Evolutionary conservation across 768 basidiomycete species (phyloP).

Genomic region (Calocera viscosa): DNA sequence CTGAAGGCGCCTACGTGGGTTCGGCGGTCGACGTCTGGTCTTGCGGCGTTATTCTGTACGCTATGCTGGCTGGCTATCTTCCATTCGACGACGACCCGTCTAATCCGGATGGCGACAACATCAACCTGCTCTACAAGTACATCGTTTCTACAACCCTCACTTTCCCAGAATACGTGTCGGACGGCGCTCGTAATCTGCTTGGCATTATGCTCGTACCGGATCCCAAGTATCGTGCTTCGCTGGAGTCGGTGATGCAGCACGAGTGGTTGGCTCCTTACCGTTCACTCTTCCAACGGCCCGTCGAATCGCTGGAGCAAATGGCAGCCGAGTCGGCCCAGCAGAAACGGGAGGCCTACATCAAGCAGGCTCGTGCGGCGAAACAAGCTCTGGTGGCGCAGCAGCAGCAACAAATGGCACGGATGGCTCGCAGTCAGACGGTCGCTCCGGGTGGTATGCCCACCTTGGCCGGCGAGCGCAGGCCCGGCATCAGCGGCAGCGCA

Average conservation of each 20-base stretch:
- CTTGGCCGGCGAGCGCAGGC: constrained; percentile 24
- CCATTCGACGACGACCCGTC: constrained; percentile 98
- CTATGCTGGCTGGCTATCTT: constrained; percentile 94
- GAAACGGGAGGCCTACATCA: constrained; percentile 70
- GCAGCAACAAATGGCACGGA: constrained; percentile 35
- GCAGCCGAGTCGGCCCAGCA: constrained; percentile 77
- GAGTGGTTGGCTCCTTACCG: constrained; percentile 66
- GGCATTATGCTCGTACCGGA: constrained; percentile 91
- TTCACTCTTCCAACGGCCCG: constrained; percentile 49
- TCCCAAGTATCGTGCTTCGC: constrained; percentile 62
- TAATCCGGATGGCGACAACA: constrained; percentile 98
- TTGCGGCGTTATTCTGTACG: constrained; percentile 90
- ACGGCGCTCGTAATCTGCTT: constrained; percentile 70
- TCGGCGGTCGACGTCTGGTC: constrained; percentile 97
- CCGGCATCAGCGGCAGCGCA: constrained; percentile 21
- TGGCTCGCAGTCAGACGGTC: constrained; percentile 43
- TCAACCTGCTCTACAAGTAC: constrained; percentile 95
- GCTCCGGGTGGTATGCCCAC: constrained; percentile 10
- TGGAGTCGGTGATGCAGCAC: constrained; percentile 72
- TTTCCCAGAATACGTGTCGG: constrained; percentile 90
- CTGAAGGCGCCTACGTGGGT: constrained; percentile 92
- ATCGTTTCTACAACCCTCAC: constrained; percentile 94
- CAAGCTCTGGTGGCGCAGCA: constrained; percentile 10
- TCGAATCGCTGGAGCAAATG: constrained; percentile 64
- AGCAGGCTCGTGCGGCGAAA: constrained; percentile 37